phyloP scores from a whole-genome alignment of 176 grass and related monocot species.

The Tuctoria greenei region DNA sequence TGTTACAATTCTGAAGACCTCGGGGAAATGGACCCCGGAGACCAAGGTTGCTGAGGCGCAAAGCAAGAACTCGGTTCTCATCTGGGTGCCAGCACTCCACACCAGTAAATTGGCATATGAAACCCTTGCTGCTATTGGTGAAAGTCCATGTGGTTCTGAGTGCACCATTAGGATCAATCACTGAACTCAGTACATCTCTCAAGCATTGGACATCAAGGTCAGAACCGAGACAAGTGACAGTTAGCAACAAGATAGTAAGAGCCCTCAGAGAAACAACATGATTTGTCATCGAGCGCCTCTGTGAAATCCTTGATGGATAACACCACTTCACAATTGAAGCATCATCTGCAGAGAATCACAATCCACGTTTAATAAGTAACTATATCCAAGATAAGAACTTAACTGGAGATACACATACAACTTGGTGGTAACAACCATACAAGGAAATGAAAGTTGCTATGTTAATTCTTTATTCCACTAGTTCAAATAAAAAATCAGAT shows the following conservation, averaged over 20 bases:
- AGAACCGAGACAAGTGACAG: slow-evolving; percentile 35
- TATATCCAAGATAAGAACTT: not conserved
- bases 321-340: not conserved
- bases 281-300: slow-evolving; percentile 34
- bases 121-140: slow-evolving; percentile 25
- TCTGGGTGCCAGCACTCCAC: slow-evolving; percentile 87
- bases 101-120: slow-evolving; percentile 61
- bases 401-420: not conserved
- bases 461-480: slow-evolving; percentile 4
- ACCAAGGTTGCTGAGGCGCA: slow-evolving; percentile 69
- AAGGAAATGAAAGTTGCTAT: not conserved
- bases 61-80: slow-evolving; percentile 64
- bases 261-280: slow-evolving; percentile 22
- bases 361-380: not conserved
- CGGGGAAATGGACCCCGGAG: slow-evolving; percentile 63
- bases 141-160: slow-evolving; percentile 62
- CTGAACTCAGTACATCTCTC: slow-evolving; percentile 20
- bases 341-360: slow-evolving; percentile 21
- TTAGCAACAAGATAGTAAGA: slow-evolving; percentile 26
- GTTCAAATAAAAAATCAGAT: not conserved
- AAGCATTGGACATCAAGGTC: slow-evolving; percentile 53
- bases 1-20: slow-evolving; percentile 64
- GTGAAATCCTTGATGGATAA: not conserved
- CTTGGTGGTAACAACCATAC: not conserved
- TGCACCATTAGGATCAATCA: slow-evolving; percentile 47